Conservation (phyloP, 495 filamentous ascomycete species). For the Talaromyces trachyspermus region DNA sequence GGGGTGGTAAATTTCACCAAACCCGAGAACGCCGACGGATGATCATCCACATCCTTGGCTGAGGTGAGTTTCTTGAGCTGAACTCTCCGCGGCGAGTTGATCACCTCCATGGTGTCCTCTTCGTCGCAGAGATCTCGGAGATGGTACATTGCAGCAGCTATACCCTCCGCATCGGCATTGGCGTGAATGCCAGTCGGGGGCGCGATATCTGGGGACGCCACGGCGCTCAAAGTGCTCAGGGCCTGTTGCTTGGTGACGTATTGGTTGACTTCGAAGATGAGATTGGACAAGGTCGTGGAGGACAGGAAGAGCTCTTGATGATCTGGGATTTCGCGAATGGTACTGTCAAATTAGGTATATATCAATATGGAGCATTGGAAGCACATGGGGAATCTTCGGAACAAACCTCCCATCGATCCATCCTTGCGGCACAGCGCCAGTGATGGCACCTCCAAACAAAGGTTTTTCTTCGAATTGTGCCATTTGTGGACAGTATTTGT, state of each 20-base stretch:
- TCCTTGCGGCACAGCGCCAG: slow-evolving; percentile 57
- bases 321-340: slow-evolving; percentile 83
- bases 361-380: neutral
- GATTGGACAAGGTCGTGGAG: slow-evolving; percentile 62
- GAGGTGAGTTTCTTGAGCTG: slow-evolving; percentile 23
- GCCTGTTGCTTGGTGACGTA: slow-evolving; percentile 17
- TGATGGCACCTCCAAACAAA: slow-evolving; percentile 79
- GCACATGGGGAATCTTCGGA: neutral
- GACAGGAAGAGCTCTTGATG: slow-evolving; percentile 93
- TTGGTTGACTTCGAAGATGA: slow-evolving; percentile 86
- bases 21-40: slow-evolving; percentile 24
- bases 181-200: slow-evolving; percentile 19
- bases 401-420: slow-evolving; percentile 78
- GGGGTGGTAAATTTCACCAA: slow-evolving; percentile 24
- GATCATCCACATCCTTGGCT: slow-evolving; percentile 9
- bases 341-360: slow-evolving; percentile 35
- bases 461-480: slow-evolving; percentile 43
- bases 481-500: neutral
- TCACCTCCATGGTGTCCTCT: slow-evolving; percentile 49
- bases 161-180: slow-evolving; percentile 40
- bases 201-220: slow-evolving; percentile 12
- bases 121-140: slow-evolving; percentile 68
- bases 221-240: slow-evolving; percentile 20
- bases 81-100: slow-evolving; percentile 29
- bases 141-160: slow-evolving; percentile 62